A percentile compares a stretch with the other conserved stretches of the same genome.
Conservation (phyloP, 495 filamentous ascomycete genomes). For the Hypoxylon trugodes region DNA sequence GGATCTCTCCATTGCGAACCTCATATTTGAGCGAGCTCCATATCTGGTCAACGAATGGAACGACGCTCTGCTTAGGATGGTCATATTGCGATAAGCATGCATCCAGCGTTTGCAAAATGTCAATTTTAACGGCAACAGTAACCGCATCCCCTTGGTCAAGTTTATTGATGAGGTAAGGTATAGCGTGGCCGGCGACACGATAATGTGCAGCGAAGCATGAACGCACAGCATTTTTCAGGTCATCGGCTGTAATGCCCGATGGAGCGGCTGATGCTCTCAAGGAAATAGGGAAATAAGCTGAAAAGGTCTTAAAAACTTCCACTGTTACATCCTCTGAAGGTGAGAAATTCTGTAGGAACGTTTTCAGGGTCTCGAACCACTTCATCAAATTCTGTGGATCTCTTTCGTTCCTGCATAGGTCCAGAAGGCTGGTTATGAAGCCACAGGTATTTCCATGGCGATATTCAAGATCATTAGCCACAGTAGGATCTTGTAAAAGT, state of each 20-base stretch:
- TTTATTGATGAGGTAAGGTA: conserved; percentile 57
- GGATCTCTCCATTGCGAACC: conserved; percentile 63
- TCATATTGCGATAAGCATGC: conserved; percentile 56
- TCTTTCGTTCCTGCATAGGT: conserved; percentile 57
- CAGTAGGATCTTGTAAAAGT: conserved; percentile 47
- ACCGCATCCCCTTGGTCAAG: conserved; percentile 60
- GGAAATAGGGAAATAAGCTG: conserved; percentile 63
- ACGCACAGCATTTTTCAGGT: conserved; percentile 56
- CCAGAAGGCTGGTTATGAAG: conserved; percentile 52
- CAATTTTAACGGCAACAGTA: conserved; percentile 61
- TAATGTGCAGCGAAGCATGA: conserved; percentile 57
- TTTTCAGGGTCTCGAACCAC: conserved; percentile 55
- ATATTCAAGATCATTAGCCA: conserved; percentile 52
- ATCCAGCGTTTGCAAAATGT: conserved; percentile 58
- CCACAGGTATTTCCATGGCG: conserved; percentile 48
- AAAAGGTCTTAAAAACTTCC: conserved; percentile 57
- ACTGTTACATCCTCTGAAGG: conserved; percentile 51
- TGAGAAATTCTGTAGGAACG: conserved; percentile 50
- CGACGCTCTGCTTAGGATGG: conserved; percentile 48
- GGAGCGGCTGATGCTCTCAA: conserved; percentile 52
- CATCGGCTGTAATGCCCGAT: conserved; percentile 56
- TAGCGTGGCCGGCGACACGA: conserved; percentile 47
- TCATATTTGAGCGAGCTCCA: conserved; percentile 67
- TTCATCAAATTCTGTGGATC: conserved; percentile 58
- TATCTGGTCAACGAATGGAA: conserved; percentile 53